These are phyloP conservation scores for Leucosporidium creatinivorum DNA, from an alignment of 768 basidiomycete genomes.

Conservation along the genomic window DNA sequence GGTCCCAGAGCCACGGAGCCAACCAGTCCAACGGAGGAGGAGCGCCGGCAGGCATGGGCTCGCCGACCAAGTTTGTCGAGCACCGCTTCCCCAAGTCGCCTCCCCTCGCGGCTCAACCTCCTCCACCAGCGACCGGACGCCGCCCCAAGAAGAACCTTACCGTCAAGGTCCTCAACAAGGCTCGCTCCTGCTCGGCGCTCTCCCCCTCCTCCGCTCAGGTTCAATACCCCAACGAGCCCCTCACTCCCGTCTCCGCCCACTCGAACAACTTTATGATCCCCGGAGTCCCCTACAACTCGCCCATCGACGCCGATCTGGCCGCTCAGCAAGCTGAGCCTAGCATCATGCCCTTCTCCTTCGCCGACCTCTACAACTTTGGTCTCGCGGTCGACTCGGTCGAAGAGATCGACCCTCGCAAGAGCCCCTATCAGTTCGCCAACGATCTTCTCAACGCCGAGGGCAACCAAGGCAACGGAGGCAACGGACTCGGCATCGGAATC, in stretches of 20 bases:
- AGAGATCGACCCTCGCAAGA: constrained; percentile 18
- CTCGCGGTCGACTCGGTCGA: constrained; percentile 20
- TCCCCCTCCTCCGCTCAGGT: constrained; percentile 3
- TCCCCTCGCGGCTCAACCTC: not conserved
- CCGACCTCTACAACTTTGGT: constrained; percentile 33
- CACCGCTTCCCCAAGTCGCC: constrained; percentile 14
- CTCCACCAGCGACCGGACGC: not conserved
- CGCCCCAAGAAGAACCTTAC: constrained; percentile 21
- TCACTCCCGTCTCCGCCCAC: constrained; percentile 22
- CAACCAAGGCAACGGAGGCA: not conserved
- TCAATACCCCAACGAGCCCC: constrained; percentile 16
- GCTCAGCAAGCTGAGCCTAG: not conserved
- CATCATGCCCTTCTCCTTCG: constrained; percentile 31
- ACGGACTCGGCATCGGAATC: constrained; percentile 8
- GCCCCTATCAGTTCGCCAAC: constrained; percentile 5
- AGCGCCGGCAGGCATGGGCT: not conserved
- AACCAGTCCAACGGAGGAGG: too few species aligned
- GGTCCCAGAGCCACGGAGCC: not conserved
- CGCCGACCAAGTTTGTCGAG: constrained; percentile 15
- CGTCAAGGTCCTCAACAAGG: constrained; percentile 26
- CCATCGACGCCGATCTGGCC: not conserved
- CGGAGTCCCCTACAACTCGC: constrained; percentile 25
- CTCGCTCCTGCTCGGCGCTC: constrained; percentile 29
- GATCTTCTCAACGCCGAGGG: constrained; percentile 7
- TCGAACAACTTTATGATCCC: constrained; percentile 9